Base-by-base conservation (phyloP, 805 yeast species). In the Nakazawaea populi region DNA sequence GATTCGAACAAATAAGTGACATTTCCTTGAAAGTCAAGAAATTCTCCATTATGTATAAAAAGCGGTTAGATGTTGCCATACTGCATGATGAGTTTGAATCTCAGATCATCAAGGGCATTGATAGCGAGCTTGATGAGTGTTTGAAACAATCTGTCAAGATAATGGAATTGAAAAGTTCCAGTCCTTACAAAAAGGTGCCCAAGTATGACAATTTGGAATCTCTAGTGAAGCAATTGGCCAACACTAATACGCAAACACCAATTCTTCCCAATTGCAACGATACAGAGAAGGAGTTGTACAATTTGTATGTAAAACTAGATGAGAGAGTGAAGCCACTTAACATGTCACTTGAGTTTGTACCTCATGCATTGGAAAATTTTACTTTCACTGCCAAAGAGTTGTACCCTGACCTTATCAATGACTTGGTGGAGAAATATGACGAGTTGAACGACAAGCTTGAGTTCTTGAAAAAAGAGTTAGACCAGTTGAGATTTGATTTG, bases 311-410 rank as follows among this genome's bases (percentile, higher is more conserved):
- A 11, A 59, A 62, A 5, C 60, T 82, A 41, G 73, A 72, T 42
- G 64, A 68, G 14, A 65, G 69, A 36, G 61, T 80, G 4, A 68
- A 67, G 4, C 87, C 87, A 0, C 68, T 83, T 18, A 73, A 71
- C 41, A 82, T 77, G 6, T 70, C 87, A 3, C 58, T 77, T 7
- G 71, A 72, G 39, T 73, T 80, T 49, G 68, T 84, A 1, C 85
- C 86, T 0, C 58, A 67, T 24, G 69, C 82, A 56, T 71, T 69
- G 55, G 80, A 62, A 55, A 75, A 59, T 62, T 83, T 69, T 61
- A 67, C 57, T 48, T 57, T 56, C 2, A 55, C 59, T 35, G 58
- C 75, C 54, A 55, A 57, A 54, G 44, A 54, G 39, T 45, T 54
- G 35, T 62, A 69, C 51, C 69, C 72, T 4, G 61, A 63, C 2